Percentiles rank a stretch among this genome's conserved stretches.
Evolutionary conservation across 2,329 filamentous ascomycete species (phyloP).

Genomic region (Cladophialophora yegresii): DNA sequence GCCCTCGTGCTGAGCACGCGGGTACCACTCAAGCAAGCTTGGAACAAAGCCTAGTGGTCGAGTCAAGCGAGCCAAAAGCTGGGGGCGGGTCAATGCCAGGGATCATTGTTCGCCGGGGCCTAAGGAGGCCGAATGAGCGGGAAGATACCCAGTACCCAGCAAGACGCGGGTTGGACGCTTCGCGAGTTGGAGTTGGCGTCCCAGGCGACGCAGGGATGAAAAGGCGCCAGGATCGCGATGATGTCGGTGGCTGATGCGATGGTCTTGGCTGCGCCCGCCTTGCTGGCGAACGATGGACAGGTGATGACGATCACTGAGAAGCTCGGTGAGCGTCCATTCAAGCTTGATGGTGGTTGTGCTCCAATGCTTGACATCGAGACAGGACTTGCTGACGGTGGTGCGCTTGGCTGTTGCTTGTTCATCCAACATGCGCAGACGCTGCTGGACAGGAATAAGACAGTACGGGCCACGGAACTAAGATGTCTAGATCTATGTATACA

Average conservation of each 20-base stretch:
- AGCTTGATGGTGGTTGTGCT: background rate
- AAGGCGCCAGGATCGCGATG: background rate
- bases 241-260: constrained; percentile 8
- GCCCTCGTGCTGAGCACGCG: background rate
- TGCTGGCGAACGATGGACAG: background rate
- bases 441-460: too few species aligned
- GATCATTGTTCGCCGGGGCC: background rate
- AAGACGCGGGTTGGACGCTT: background rate
- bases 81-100: constrained; percentile 8
- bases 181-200: too few species aligned
- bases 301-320: background rate
- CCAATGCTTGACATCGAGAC: background rate
- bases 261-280: constrained; percentile 4
- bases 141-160: background rate
- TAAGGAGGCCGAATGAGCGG: background rate
- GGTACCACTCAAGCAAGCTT: background rate
- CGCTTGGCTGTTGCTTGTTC: background rate
- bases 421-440: background rate
- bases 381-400: background rate
- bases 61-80: constrained; percentile 5
- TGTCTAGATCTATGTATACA: background rate
- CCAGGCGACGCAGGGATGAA: background rate
- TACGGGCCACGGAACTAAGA: too few species aligned
- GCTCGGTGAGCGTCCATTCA: background rate
- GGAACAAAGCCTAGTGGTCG: background rate